phyloP scores from a whole-genome alignment of 1,284 basidiomycete species.

The Fomitopsis betulina region DNA sequence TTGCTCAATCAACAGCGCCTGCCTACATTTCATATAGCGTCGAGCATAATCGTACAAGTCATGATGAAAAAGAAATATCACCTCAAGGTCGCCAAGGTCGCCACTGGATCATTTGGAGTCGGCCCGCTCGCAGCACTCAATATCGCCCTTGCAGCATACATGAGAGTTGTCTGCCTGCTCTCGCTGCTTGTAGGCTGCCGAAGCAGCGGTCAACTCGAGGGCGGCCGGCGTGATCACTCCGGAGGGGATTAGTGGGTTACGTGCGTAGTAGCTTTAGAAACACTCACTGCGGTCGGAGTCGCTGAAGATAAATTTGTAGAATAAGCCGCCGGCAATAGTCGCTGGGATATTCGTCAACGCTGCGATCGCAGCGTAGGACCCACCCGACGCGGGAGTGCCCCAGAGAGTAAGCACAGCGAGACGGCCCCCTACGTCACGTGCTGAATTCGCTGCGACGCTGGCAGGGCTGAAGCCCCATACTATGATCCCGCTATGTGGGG shows the following conservation, averaged over 20 bases:
- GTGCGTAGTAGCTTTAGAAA: not conserved
- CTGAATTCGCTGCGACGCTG: conserved; percentile 56
- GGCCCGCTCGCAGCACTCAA: not conserved
- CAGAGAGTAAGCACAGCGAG: conserved; percentile 54
- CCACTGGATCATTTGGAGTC: not conserved
- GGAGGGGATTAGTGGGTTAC: not conserved
- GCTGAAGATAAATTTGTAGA: conserved; percentile 55
- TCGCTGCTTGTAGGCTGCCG: conserved; percentile 4
- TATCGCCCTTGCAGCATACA: not conserved
- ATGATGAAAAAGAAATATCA: not conserved
- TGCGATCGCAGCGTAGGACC: conserved; percentile 57
- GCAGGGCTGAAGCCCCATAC: conserved; percentile 57
- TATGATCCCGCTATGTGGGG: conserved; percentile 37
- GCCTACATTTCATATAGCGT: not conserved
- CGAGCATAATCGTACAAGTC: not conserved
- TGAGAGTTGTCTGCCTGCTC: not conserved
- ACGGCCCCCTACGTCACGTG: conserved; percentile 64
- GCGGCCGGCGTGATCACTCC: conserved; percentile 2
- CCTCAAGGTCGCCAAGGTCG: not conserved
- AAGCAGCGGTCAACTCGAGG: not conserved
- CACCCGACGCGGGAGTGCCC: conserved; percentile 49
- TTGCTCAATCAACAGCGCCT: too few relatives aligned
- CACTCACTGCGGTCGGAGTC: conserved; percentile 46
- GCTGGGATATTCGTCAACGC: conserved; percentile 66
- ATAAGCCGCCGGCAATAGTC: conserved; percentile 43